phyloP scores from a whole-genome alignment of 208 protist genomes.

The Trypanosoma theileri region DNA sequence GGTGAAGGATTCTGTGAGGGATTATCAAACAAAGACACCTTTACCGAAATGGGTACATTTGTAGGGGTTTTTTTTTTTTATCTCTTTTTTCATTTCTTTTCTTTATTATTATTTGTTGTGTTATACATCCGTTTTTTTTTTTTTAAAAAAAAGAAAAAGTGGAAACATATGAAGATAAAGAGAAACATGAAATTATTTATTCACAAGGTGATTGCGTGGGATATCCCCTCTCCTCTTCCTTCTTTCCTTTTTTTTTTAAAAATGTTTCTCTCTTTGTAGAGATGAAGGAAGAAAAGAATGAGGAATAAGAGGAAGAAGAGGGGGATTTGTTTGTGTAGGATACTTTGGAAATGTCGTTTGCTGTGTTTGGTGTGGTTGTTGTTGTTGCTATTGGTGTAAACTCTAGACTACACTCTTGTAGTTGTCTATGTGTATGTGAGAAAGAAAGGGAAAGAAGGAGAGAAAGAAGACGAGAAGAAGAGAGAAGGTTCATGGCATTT shows the following conservation, averaged over 20 bases:
- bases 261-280: background rate
- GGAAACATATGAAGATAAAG: too few species aligned
- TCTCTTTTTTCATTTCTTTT: background rate
- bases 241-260: background rate
- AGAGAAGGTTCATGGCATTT: too few species aligned
- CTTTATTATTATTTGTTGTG: background rate
- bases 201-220: too few species aligned
- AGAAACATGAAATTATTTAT: background rate
- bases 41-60: slow-evolving; percentile 85
- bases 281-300: slow-evolving; percentile 13
- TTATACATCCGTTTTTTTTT: background rate
- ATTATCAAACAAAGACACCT: slow-evolving; percentile 86
- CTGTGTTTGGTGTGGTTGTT: slow-evolving; percentile 20
- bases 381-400: slow-evolving; percentile 1
- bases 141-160: too few species aligned
- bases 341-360: too few species aligned
- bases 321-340: background rate
- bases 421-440: too few species aligned
- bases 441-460: slow-evolving; percentile 1
- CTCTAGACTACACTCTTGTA: too few species aligned
- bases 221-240: too few species aligned
- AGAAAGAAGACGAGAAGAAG: slow-evolving; percentile 4
- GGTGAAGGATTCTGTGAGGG: slow-evolving; percentile 90
- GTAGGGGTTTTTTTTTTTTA: slow-evolving; percentile 23
- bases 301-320: background rate